Evolutionary conservation across 345 rosid species (phyloP).

Genomic region (Citrus australasica): DNA sequence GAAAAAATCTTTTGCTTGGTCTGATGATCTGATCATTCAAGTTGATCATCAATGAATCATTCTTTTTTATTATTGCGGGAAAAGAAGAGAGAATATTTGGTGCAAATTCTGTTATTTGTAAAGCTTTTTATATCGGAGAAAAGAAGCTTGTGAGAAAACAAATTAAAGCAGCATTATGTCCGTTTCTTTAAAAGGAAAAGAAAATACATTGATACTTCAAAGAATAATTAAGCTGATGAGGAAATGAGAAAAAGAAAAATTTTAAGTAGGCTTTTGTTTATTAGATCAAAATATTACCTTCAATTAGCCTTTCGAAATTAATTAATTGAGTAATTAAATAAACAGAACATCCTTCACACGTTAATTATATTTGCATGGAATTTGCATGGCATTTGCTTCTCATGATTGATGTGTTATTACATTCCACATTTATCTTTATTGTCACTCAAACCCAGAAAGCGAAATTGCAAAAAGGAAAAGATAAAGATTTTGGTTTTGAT

Average conservation of each 20-base stretch:
- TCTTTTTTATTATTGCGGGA: neutral
- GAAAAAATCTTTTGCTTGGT: neutral
- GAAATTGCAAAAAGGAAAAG: neutral
- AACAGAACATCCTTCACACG: neutral
- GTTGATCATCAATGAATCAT: neutral
- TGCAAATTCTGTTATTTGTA: neutral
- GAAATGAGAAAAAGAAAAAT: too few species aligned
- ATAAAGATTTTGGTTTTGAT: slow-evolving; percentile 3
- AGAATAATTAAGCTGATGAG: too few species aligned
- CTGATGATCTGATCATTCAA: neutral
- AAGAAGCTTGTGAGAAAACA: neutral
- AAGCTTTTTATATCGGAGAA: neutral
- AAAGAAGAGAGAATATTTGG: neutral
- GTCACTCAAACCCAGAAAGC: neutral
- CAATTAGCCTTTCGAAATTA: neutral
- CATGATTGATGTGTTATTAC: neutral
- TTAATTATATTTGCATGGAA: neutral
- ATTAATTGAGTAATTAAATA: neutral
- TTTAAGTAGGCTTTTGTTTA: neutral
- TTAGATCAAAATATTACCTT: neutral
- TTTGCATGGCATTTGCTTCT: neutral
- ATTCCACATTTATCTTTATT: neutral
- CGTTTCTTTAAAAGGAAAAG: too few species aligned
- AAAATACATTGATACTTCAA: neutral
- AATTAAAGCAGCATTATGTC: neutral